Evolutionary conservation across 768 basidiomycete genomes (phyloP).

Genomic region (Gymnopilus junonius): DNA sequence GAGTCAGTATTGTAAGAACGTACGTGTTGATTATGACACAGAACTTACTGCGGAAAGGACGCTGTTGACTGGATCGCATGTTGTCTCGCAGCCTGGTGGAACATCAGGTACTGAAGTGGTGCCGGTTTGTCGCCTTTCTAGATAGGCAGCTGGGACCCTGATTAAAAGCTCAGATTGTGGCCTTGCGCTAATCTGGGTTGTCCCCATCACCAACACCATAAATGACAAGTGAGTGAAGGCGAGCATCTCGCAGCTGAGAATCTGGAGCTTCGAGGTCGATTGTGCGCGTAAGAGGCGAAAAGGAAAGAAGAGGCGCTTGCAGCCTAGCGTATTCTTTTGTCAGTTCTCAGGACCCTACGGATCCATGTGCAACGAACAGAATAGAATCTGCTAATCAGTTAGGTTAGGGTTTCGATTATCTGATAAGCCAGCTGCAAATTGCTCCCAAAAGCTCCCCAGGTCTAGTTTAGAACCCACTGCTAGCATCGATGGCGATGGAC

Average conservation of each 20-base stretch:
- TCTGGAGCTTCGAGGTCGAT: background rate
- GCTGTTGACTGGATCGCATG: constrained; percentile 33
- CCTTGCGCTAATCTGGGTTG: background rate
- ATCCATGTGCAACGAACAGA: background rate
- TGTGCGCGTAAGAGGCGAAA: background rate
- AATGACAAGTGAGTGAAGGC: background rate
- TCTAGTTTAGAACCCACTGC: too few species aligned
- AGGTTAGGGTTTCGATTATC: constrained; percentile 7
- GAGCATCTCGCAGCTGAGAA: background rate
- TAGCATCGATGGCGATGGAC: constrained; percentile 13
- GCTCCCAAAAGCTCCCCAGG: too few species aligned
- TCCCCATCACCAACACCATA: background rate
- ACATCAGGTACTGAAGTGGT: constrained; percentile 15
- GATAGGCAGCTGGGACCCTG: background rate
- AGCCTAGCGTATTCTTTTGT: background rate
- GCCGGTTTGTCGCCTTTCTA: constrained; percentile 25
- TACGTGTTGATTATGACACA: background rate
- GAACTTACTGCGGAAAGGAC: constrained; percentile 21
- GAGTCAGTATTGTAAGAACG: background rate
- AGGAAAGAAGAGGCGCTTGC: background rate
- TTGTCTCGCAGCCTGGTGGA: constrained; percentile 35
- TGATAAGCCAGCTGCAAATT: background rate
- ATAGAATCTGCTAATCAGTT: background rate
- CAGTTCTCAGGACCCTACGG: background rate
- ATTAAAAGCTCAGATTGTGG: background rate